Conservation (phyloP, 2,329 filamentous ascomycete genomes). For the Hymenoscyphus occultus region DNA sequence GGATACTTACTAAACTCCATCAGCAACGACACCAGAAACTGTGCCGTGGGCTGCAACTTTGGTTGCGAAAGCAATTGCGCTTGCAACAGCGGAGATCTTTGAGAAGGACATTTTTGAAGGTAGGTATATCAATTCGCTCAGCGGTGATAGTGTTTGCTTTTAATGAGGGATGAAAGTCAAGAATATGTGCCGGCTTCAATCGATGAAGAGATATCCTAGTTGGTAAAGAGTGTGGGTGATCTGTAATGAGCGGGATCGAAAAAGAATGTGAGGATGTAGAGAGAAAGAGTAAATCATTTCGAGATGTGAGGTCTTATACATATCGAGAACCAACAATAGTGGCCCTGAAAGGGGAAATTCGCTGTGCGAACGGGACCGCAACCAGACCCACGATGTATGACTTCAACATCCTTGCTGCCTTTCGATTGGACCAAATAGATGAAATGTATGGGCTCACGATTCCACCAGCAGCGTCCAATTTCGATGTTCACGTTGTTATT, state of each 20-base stretch:
- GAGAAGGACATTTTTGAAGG: slow-evolving; percentile 31
- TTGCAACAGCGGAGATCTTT: slow-evolving; percentile 26
- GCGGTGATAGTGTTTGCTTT: slow-evolving; percentile 20
- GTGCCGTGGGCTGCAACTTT: slow-evolving; percentile 46
- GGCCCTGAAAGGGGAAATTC: not conserved
- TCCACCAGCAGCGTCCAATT: not conserved
- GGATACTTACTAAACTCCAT: slow-evolving; percentile 40
- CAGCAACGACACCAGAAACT: slow-evolving; percentile 44
- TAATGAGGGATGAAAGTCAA: slow-evolving; percentile 13
- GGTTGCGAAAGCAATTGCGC: slow-evolving; percentile 36
- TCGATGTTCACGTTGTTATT: not conserved
- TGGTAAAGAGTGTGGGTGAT: slow-evolving; percentile 24
- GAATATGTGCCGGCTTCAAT: slow-evolving; percentile 29
- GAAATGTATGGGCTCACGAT: not conserved
- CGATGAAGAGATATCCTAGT: slow-evolving; percentile 27
- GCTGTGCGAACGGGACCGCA: not conserved
- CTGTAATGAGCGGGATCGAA: slow-evolving; percentile 17
- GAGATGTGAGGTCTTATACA: slow-evolving; percentile 9
- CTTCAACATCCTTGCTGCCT: not conserved
- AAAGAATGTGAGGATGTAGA: slow-evolving; percentile 15
- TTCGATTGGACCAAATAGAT: not conserved
- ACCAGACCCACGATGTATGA: slow-evolving; percentile 7
- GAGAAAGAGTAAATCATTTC: slow-evolving; percentile 6
- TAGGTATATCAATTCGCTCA: slow-evolving; percentile 20
- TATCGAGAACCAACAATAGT: not conserved